Evolutionary conservation across 106 monocot species (phyloP).

Genomic region (Platanthera guangdongensis): DNA sequence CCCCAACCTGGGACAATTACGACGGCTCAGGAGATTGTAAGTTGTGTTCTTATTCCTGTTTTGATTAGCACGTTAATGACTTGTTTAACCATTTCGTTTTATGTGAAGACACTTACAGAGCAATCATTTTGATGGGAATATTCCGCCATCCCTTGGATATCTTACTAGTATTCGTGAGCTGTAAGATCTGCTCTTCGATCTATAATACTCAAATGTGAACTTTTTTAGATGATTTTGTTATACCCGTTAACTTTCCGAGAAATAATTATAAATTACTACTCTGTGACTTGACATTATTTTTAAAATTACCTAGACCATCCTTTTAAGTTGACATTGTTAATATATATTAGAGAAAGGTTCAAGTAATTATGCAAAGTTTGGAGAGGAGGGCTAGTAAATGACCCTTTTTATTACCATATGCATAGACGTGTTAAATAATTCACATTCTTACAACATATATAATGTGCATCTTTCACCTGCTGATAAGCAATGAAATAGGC

Average conservation of each 20-base stretch:
- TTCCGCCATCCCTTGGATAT: slow-evolving; percentile 57
- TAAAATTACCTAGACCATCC: too few species aligned
- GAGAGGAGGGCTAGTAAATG: too few species aligned
- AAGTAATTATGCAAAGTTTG: too few species aligned
- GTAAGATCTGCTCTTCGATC: slow-evolving; percentile 31
- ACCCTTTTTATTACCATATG: too few species aligned
- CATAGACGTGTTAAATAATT: too few species aligned
- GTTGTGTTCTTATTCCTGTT: slow-evolving; percentile 17
- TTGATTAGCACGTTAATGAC: not conserved
- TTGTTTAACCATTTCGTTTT: not conserved
- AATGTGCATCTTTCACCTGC: not conserved
- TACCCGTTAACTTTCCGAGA: not conserved
- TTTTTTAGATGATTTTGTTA: not conserved
- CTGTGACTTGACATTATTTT: too few species aligned
- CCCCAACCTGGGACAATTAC: slow-evolving; percentile 57
- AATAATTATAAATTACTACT: not conserved
- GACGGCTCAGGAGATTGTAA: slow-evolving; percentile 43
- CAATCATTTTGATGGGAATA: slow-evolving; percentile 56
- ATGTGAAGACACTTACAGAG: slow-evolving; percentile 66
- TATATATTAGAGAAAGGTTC: too few species aligned
- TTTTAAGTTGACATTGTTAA: too few species aligned
- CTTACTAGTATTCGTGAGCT: slow-evolving; percentile 45
- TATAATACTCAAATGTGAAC: not conserved
- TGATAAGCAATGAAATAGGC: not conserved
- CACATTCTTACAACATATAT: not conserved